Evolutionary conservation across 2,329 filamentous ascomycete species (phyloP).

Genomic region (Madurella fahalii): DNA sequence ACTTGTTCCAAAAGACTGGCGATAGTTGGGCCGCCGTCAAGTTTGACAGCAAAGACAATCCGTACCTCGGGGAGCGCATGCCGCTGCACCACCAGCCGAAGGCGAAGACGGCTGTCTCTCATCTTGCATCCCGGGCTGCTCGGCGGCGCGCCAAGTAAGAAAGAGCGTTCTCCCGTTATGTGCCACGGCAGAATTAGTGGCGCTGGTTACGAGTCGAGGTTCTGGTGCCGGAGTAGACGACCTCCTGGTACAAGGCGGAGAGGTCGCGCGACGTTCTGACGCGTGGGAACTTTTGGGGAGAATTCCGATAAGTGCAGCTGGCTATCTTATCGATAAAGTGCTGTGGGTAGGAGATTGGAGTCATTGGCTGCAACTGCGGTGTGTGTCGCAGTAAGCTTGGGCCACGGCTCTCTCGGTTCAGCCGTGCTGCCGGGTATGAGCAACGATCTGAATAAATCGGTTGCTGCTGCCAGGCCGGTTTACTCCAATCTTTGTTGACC

Average conservation of each 20-base stretch:
- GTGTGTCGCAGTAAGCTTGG: too few relatives aligned
- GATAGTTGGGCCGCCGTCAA: constrained; percentile 61
- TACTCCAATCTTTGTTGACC: too few relatives aligned
- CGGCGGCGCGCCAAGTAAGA: too few relatives aligned
- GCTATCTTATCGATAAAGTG: background rate
- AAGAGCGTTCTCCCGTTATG: background rate
- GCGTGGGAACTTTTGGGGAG: background rate
- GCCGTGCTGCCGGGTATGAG: too few relatives aligned
- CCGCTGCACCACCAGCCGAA: constrained; percentile 69
- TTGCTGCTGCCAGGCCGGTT: too few relatives aligned
- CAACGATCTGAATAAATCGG: too few relatives aligned
- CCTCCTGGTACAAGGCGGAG: background rate
- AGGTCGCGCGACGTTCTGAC: background rate
- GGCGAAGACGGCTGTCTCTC: constrained; percentile 54
- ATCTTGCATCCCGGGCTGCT: constrained; percentile 22
- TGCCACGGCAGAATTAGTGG: background rate
- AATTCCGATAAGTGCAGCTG: background rate
- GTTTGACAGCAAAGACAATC: constrained; percentile 65
- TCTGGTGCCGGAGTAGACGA: background rate
- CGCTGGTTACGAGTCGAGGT: too few relatives aligned
- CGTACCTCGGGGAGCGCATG: constrained; percentile 68
- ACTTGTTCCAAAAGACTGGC: constrained; percentile 72
- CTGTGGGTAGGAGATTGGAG: too few relatives aligned
- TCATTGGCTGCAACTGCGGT: too few relatives aligned
- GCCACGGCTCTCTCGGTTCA: too few relatives aligned